Evolutionary conservation across 371 early-diverging fungal genomes (phyloP).

Genomic region (Haplosporangium sp.): DNA sequence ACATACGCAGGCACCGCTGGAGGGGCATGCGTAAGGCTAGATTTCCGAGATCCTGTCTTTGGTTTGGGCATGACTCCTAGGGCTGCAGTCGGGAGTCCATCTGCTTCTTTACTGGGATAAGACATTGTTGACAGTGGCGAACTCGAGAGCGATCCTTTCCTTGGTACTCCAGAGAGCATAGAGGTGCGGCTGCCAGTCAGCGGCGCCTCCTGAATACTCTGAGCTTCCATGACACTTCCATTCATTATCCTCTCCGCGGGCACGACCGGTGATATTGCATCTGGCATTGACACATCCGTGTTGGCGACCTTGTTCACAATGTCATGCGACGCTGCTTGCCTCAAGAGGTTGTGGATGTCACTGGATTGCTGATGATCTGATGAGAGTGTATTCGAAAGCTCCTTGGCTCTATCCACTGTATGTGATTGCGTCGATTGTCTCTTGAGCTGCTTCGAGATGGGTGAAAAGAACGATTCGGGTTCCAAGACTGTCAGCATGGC

Average conservation of each 20-base stretch:
- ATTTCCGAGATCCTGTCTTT: conserved; percentile 34
- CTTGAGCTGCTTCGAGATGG: conserved; percentile 16
- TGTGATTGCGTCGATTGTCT: conserved; percentile 24
- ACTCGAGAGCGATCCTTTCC: conserved; percentile 43
- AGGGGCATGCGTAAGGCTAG: conserved; percentile 19
- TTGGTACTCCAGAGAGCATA: conserved; percentile 9
- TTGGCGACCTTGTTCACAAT: conserved; percentile 43
- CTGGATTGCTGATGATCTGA: conserved; percentile 21
- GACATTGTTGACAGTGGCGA: conserved; percentile 43
- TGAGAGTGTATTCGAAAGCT: conserved; percentile 34
- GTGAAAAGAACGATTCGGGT: conserved; percentile 10
- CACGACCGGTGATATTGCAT: conserved; percentile 17
- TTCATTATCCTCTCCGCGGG: conserved; percentile 20
- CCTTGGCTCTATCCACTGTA: conserved; percentile 23
- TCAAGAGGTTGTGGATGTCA: conserved; percentile 37
- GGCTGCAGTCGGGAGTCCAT: not conserved
- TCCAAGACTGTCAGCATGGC: conserved; percentile 35
- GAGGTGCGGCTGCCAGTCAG: conserved; percentile 5
- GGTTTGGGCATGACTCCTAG: conserved; percentile 5
- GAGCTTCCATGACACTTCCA: conserved; percentile 14
- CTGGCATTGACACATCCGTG: conserved; percentile 43
- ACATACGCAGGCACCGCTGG: conserved; percentile 8
- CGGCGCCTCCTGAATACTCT: conserved; percentile 2
- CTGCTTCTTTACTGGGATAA: conserved; percentile 24
- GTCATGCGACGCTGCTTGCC: conserved; percentile 21